Base-by-base conservation (phyloP, 768 basidiomycete species). In the Mycena galopus region DNA sequence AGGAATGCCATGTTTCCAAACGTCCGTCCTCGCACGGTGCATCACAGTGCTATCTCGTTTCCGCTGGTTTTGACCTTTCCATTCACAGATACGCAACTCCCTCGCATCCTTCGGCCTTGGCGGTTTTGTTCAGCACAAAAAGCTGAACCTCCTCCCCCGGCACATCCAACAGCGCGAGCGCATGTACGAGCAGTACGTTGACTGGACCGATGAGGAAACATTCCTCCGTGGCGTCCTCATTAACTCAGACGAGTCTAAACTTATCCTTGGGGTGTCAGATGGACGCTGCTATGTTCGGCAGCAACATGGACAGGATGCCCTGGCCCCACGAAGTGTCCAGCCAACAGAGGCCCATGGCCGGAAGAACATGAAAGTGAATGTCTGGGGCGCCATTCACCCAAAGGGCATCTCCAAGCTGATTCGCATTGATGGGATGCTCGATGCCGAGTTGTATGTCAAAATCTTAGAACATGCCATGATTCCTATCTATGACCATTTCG, bases 261-360 rank as follows among this genome's bases (percentile, higher is more conserved):
- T 67, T 33, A 33, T 58, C 4, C 57, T 67, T 14, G 66, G 37
- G 14, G 57, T 30, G 4, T 67, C 57, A 27, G 66, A 67, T 50
- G 66, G 66, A 9, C 56, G 39, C 9, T 42, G 58, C 8, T 67
- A 59, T 44, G 56, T 58, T 19, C 44, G 44, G 4, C 44, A 30
- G 7, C 66, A 30, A 16, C 44, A 16, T 25, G 57, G 66, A 44
- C 23, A 67, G 2, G 23, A 67, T 35, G 66, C 47, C 7, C 50
- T 47, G 3, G 58, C 57, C 4, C 55, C 56, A 14, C 58, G 66
- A 3, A 67, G 56, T 32, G 42, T 67, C 35, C 66, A 37, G 51
- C 33, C 10, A 17, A 53, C 35, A 16, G 51, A 56, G 25, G 35
- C 65, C n/a, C 65, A 67, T 42, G 55, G 55, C 33, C 65, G 55